Percentiles rank a stretch among this genome's conserved stretches.
Evolutionary conservation across 371 early-diverging fungal genomes (phyloP).

Genomic region (Mucor sp.): DNA sequence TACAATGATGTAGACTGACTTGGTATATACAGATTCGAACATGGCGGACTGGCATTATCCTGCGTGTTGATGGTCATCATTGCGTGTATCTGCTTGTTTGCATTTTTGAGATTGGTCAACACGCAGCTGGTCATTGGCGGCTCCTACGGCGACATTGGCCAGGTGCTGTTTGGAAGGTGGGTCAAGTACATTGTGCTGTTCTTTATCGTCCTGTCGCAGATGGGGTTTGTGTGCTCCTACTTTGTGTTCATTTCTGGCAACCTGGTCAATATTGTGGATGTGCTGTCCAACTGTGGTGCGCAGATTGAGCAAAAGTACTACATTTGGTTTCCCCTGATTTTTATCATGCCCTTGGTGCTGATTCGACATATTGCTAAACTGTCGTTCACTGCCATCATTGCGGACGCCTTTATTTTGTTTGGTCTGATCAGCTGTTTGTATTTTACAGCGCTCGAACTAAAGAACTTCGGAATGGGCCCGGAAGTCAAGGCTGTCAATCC

Average conservation of each 20-base stretch:
- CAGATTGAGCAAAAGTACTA: slow-evolving; percentile 44
- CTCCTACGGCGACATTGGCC: slow-evolving; percentile 82
- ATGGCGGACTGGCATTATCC: slow-evolving; percentile 35
- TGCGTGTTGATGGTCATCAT: slow-evolving; percentile 27
- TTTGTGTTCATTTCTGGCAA: slow-evolving; percentile 53
- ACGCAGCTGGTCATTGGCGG: slow-evolving; percentile 52
- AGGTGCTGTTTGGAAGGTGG: slow-evolving; percentile 61
- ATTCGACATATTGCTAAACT: slow-evolving; percentile 70
- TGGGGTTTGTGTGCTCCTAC: slow-evolving; percentile 56
- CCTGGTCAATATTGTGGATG: slow-evolving; percentile 42
- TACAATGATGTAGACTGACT: background rate
- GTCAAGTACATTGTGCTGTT: slow-evolving; percentile 59
- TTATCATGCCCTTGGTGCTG: slow-evolving; percentile 67
- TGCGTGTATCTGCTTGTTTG: slow-evolving; percentile 30
- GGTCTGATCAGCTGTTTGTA: slow-evolving; percentile 57
- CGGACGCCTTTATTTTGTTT: slow-evolving; percentile 70
- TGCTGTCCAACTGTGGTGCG: slow-evolving; percentile 39
- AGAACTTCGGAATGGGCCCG: slow-evolving; percentile 36
- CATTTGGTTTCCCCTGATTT: slow-evolving; percentile 58
- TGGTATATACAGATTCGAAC: slow-evolving; percentile 21
- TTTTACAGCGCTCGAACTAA: slow-evolving; percentile 33
- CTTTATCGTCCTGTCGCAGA: slow-evolving; percentile 69
- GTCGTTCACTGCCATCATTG: slow-evolving; percentile 65
- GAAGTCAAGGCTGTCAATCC: slow-evolving; percentile 55
- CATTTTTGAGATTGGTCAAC: slow-evolving; percentile 32